Conservation (phyloP, 1,284 basidiomycete species). For the Apiotrichum porosum region DNA sequence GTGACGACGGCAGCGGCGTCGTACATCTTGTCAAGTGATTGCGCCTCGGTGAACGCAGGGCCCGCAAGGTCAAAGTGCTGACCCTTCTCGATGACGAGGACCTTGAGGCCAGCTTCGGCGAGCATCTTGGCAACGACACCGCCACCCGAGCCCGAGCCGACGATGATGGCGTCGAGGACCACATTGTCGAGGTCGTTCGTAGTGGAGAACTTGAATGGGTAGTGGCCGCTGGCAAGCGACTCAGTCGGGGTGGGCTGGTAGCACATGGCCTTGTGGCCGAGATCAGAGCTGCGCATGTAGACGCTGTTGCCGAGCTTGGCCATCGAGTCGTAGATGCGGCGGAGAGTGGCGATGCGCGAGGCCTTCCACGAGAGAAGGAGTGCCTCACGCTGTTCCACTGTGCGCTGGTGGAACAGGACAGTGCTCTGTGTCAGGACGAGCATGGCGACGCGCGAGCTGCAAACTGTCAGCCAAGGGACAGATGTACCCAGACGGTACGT, state of each 20-base stretch:
- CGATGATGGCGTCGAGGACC: constrained; percentile 24
- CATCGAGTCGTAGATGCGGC: constrained; percentile 15
- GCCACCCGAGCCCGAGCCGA: constrained; percentile 52
- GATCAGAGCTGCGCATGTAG: constrained; percentile 11
- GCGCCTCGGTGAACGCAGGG: constrained; percentile 38
- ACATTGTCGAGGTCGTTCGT: neutral
- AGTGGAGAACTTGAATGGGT: constrained; percentile 1
- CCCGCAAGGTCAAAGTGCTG: constrained; percentile 43
- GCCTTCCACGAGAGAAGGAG: constrained; percentile 10
- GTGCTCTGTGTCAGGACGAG: constrained; percentile 5
- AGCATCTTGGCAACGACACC: constrained; percentile 45
- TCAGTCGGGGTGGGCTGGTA: neutral
- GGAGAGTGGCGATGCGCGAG: constrained; percentile 1
- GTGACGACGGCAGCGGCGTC: constrained; percentile 47
- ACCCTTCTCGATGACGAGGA: constrained; percentile 52
- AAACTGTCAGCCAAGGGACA: neutral
- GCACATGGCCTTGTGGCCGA: constrained; percentile 8
- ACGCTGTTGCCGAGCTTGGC: constrained; percentile 7
- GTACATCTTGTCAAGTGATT: constrained; percentile 45
- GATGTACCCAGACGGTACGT: neutral
- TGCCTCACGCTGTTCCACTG: constrained; percentile 8
- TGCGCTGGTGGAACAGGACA: constrained; percentile 14
- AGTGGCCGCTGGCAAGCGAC: neutral
- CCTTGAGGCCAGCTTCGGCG: constrained; percentile 38
- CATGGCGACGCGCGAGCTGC: constrained; percentile 5